Base-by-base conservation (phyloP, 768 basidiomycete genomes). In the Leccinellum albellum region DNA sequence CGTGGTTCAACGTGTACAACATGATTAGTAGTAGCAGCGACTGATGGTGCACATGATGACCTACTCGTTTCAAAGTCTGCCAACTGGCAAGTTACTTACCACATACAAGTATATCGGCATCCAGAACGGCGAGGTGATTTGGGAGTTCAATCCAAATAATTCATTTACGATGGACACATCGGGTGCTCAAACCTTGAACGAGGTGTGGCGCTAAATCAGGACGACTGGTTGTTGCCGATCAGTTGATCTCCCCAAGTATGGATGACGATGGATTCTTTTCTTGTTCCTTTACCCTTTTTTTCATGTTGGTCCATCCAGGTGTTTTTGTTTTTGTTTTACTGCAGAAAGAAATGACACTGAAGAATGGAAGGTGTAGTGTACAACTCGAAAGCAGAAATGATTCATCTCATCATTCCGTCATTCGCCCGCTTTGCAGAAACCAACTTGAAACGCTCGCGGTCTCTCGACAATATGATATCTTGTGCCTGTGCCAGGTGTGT, bases 81-180 rank as follows among this genome's bases (percentile, higher is more conserved):
- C n/a, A n/a, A n/a, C n/a, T n/a, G n/a, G n/a, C n/a, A n/a, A n/a
- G n/a, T n/a, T n/a, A n/a, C n/a, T n/a, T n/a, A n/a, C n/a, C n/a
- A n/a, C n/a, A n/a, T 91, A 88, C 79, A 90, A 90, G 70, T 91
- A 86, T 68, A 80, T 89, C 64, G 75, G 82, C 54, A 86, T 78
- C 56, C 58, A 71, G 65, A 82, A 82, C 51, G 84, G 80, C 4
- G 63, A 64, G 10, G 75, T 86, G 37, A 85, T 81, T 13, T 91
- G 88, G 89, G 86, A 89, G 72, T 73, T 78, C 24, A 86, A 85
- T 66, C 85, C 87, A 29, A 87, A 88, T 66, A 80, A 77, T 58
- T 63, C 62, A 28, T 66, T 84, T 63, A 81, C 75, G 0, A 84
- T 85, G 12, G 80, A 79, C 2, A 67, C 74, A 1, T 72, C 70